These are phyloP conservation scores for Boletus sp. DNA, from an alignment of 1,284 basidiomycete species.

Conservation along the genomic window DNA sequence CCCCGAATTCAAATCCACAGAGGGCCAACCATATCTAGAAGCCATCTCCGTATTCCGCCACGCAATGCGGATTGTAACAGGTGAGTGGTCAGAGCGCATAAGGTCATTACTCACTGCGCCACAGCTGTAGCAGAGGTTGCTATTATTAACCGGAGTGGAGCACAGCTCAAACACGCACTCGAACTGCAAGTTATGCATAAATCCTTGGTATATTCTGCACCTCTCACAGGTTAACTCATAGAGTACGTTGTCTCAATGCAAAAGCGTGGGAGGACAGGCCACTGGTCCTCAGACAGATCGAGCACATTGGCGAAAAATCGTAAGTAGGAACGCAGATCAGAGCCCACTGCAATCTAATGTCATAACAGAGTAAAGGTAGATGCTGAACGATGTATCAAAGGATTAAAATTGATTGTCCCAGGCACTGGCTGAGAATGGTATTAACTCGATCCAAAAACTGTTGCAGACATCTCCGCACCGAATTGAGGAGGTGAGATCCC, in stretches of 20 bases:
- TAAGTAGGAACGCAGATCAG: conserved; percentile 35
- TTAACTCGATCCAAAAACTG: conserved; percentile 58
- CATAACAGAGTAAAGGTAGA: conserved; percentile 51
- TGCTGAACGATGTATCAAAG: background rate
- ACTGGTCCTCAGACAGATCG: conserved; percentile 72
- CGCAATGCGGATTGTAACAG: conserved; percentile 60
- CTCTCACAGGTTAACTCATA: conserved; percentile 30
- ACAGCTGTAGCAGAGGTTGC: conserved; percentile 72
- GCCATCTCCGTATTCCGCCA: conserved; percentile 65
- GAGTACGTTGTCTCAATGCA: conserved; percentile 66
- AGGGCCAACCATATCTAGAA: conserved; percentile 70
- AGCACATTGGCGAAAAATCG: conserved; percentile 84
- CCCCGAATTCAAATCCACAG: conserved; percentile 61
- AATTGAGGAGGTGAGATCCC: conserved; percentile 56
- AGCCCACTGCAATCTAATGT: conserved; percentile 1
- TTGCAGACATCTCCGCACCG: conserved; percentile 51
- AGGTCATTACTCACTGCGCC: conserved; percentile 5
- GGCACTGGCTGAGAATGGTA: conserved; percentile 70
- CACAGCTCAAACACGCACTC: conserved; percentile 63
- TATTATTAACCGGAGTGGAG: conserved; percentile 55
- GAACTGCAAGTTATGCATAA: conserved; percentile 51
- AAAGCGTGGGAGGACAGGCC: conserved; percentile 85
- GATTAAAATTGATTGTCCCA: conserved; percentile 29
- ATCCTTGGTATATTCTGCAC: background rate
- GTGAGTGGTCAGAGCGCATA: conserved; percentile 33